phyloP scores from a whole-genome alignment of 2,329 filamentous ascomycete species.

The Sporothrix pallida region DNA sequence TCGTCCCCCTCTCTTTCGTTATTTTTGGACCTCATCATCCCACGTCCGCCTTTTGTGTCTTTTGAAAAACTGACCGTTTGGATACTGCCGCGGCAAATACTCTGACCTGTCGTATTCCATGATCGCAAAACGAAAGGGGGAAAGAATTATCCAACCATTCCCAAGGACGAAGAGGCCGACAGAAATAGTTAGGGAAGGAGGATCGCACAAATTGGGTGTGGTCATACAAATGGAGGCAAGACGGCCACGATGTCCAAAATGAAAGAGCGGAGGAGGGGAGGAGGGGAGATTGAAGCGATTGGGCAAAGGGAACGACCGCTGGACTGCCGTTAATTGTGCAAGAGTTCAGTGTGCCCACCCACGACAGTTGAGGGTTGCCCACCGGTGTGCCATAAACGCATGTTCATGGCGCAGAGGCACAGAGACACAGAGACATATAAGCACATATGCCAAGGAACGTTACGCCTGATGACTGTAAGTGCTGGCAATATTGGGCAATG shows the following conservation, averaged over 20 bases:
- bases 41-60: background rate
- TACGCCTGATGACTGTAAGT: background rate
- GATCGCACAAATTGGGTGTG: background rate
- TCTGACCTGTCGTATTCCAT: slow-evolving; percentile 14
- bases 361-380: background rate
- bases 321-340: too few species aligned
- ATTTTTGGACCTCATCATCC: too few species aligned
- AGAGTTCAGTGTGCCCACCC: background rate
- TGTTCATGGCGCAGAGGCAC: background rate
- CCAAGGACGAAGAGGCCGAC: background rate
- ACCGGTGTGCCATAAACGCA: slow-evolving; percentile 8
- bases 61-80: background rate
- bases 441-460: background rate
- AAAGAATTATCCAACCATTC: background rate
- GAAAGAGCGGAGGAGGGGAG: background rate
- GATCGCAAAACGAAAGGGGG: too few species aligned
- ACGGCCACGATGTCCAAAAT: background rate
- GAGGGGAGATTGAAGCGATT: background rate
- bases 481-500: slow-evolving; percentile 15
- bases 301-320: background rate
- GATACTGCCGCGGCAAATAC: background rate
- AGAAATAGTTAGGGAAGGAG: background rate
- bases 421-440: too few species aligned
- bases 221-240: background rate
- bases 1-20: background rate